Evolutionary conservation across 2,329 filamentous ascomycete species (phyloP).

Genomic region (Alternaria metachromatica): DNA sequence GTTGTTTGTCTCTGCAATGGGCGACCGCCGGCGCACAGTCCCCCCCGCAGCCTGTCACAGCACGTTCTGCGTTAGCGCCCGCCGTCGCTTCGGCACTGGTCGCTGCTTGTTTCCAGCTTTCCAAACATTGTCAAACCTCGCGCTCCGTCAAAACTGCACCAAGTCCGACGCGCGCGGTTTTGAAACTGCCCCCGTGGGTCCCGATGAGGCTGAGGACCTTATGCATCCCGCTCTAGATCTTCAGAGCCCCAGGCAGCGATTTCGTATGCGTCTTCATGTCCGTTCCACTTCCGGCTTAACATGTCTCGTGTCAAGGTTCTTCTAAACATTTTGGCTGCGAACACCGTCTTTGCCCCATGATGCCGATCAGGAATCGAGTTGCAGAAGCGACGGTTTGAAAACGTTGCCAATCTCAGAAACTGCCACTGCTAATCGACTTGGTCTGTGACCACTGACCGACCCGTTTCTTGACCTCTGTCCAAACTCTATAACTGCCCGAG

Average conservation of each 20-base stretch:
- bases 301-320: constrained; percentile 48
- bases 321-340: constrained; percentile 47
- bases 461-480: constrained; percentile 37
- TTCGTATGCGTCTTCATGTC: constrained; percentile 35
- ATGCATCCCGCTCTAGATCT: constrained; percentile 39
- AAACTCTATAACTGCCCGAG: constrained; percentile 46
- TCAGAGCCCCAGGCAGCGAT: constrained; percentile 28
- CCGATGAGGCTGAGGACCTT: constrained; percentile 35
- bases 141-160: constrained; percentile 45
- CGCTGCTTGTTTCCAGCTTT: constrained; percentile 47
- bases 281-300: constrained; percentile 45
- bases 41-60: constrained; percentile 36
- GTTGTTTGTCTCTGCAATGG: constrained; percentile 4
- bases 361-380: constrained; percentile 46
- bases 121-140: constrained; percentile 49
- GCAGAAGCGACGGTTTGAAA: constrained; percentile 51
- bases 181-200: constrained; percentile 47
- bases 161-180: constrained; percentile 49
- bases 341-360: constrained; percentile 39
- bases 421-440: constrained; percentile 50
- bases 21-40: constrained; percentile 35
- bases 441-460: constrained; percentile 30
- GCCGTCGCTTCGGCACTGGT: constrained; percentile 38
- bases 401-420: constrained; percentile 49
- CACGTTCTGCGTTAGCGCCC: constrained; percentile 45